Percentiles rank a stretch among this genome's conserved stretches.
Conservation (phyloP, 208 protist genomes). For the Leishmania braziliensis region DNA sequence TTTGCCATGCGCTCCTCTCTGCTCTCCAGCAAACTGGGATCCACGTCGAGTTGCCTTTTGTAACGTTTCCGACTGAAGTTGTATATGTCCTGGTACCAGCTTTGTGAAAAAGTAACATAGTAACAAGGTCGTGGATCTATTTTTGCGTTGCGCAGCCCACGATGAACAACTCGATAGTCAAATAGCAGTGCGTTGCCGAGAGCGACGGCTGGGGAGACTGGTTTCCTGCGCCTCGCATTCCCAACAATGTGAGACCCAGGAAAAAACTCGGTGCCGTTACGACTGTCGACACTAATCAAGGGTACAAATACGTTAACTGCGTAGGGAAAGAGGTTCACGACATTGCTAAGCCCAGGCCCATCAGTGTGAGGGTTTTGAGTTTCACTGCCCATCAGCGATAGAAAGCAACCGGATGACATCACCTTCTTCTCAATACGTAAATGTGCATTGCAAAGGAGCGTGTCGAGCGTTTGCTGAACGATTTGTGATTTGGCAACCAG, state of each 20-base stretch:
- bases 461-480: conserved; percentile 39
- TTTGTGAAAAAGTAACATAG: conserved; percentile 56
- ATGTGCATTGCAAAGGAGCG: conserved; percentile 25
- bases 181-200: conserved; percentile 57
- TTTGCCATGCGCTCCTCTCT: conserved; percentile 29
- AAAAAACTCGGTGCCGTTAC: conserved; percentile 69
- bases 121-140: conserved; percentile 52
- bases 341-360: conserved; percentile 47
- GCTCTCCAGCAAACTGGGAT: conserved; percentile 14
- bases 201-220: conserved; percentile 38
- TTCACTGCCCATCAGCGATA: conserved; percentile 56
- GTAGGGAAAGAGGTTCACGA: conserved; percentile 62
- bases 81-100: conserved; percentile 66
- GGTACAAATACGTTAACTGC: conserved; percentile 77
- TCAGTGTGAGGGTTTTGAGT: conserved; percentile 61
- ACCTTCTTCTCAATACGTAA: conserved; percentile 30
- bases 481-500: conserved; percentile 39
- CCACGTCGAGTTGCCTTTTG: conserved; percentile 35
- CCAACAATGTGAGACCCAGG: conserved; percentile 40
- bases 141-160: conserved; percentile 46
- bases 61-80: conserved; percentile 64
- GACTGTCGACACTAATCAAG: conserved; percentile 51
- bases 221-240: conserved; percentile 3
- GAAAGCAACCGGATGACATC: conserved; percentile 71
- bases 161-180: conserved; percentile 72